These are phyloP conservation scores for Cydonia oblonga DNA, from an alignment of 331 rosid genomes.

Conservation along the genomic window DNA sequence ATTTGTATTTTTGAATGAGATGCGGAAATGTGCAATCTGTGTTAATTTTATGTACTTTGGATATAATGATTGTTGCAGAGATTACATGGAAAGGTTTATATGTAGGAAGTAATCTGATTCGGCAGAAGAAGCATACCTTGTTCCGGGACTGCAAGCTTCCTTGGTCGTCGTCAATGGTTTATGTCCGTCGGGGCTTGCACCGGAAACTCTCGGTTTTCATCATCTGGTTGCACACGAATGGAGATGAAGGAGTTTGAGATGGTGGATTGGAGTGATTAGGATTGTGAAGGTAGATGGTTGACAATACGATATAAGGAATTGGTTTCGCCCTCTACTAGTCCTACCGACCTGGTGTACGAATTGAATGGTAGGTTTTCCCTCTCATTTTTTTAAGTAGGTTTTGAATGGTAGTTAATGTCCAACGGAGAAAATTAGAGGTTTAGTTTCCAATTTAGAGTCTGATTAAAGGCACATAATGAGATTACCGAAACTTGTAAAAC, in stretches of 20 bases:
- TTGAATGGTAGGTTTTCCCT: slow-evolving; percentile 13
- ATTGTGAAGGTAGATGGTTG: neutral
- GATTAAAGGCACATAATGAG: neutral
- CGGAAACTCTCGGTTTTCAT: neutral
- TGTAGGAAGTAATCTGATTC: too few relatives aligned
- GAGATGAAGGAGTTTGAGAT: neutral
- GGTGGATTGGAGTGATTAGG: neutral
- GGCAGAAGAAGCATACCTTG: neutral
- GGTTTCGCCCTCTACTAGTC: neutral
- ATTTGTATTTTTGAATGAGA: neutral
- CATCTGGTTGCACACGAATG: neutral
- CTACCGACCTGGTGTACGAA: neutral
- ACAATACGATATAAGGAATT: neutral
- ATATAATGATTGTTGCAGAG: too few relatives aligned
- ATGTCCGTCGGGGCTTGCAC: neutral
- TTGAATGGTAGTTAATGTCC: slow-evolving; percentile 11
- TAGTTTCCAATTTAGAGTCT: neutral
- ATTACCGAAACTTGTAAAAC: neutral
- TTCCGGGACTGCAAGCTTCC: neutral
- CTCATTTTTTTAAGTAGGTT: neutral
- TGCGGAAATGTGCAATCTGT: neutral
- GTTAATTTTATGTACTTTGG: neutral
- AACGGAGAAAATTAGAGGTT: neutral
- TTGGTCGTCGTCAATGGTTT: neutral
- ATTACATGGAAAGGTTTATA: too few relatives aligned